Percentiles rank a stretch among this genome's conserved stretches.
Evolutionary conservation across 805 yeast genomes (phyloP).

Genomic region (Priceomyces haplophilus): DNA sequence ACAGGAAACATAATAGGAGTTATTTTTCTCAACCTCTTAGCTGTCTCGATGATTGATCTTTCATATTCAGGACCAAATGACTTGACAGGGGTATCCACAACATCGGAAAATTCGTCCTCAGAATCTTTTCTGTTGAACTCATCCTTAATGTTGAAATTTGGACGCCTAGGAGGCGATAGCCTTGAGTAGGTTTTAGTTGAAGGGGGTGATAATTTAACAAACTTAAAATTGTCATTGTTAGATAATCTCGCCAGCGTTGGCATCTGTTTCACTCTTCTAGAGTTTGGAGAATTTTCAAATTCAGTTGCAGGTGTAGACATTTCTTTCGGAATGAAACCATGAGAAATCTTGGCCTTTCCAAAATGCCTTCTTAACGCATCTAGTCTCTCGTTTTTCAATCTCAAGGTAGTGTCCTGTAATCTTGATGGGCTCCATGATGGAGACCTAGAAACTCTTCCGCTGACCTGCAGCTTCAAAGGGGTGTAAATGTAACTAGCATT

Average conservation of each 20-base stretch:
- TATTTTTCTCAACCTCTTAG: constrained; percentile 31
- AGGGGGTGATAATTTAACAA: constrained; percentile 11
- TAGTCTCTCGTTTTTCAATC: constrained; percentile 31
- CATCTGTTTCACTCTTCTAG: background rate
- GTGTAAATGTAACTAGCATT: constrained; percentile 28
- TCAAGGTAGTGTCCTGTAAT: constrained; percentile 37
- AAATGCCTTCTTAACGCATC: constrained; percentile 34
- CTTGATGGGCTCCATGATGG: constrained; percentile 36
- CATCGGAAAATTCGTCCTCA: constrained; percentile 1
- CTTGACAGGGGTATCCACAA: background rate
- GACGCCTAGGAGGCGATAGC: constrained; percentile 21
- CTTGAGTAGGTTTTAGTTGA: constrained; percentile 3
- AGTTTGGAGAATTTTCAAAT: background rate
- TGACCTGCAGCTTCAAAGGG: constrained; percentile 30
- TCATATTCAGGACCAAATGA: constrained; percentile 11
- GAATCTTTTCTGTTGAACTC: background rate
- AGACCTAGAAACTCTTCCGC: constrained; percentile 13
- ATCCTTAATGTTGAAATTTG: constrained; percentile 13
- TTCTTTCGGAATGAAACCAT: background rate
- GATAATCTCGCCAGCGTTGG: background rate
- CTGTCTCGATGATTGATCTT: constrained; percentile 25
- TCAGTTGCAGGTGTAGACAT: constrained; percentile 1
- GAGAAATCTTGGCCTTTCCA: constrained; percentile 19
- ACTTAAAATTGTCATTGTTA: constrained; percentile 2
- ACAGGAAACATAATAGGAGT: constrained; percentile 37